Evolutionary conservation across 1,284 basidiomycete genomes (phyloP).

Genomic region (Rhodotorula sp.): DNA sequence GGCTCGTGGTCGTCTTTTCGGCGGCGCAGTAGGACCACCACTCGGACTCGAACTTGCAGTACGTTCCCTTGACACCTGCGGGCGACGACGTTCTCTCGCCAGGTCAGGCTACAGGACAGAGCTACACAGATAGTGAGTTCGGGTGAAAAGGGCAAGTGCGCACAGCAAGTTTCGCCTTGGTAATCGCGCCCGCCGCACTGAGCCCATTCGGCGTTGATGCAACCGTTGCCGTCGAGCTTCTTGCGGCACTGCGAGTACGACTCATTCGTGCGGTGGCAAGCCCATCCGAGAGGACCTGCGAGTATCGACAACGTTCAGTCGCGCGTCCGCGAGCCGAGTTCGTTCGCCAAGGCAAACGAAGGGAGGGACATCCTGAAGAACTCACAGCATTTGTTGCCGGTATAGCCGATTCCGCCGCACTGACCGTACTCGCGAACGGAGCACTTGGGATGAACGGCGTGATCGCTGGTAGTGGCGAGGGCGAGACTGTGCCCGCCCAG

Average conservation of each 20-base stretch:
- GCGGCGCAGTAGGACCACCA: neutral
- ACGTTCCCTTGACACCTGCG: slow-evolving; percentile 4
- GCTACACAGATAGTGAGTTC: neutral
- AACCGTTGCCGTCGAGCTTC: slow-evolving; percentile 1
- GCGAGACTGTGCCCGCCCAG: no score
- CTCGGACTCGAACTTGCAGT: neutral
- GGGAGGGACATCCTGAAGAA: neutral
- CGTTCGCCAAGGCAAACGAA: neutral
- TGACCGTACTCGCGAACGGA: neutral
- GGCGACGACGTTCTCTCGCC: no score
- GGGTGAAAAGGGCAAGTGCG: neutral
- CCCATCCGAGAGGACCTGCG: neutral
- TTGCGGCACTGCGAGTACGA: neutral
- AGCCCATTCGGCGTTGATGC: slow-evolving; percentile 2
- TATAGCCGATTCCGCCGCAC: neutral
- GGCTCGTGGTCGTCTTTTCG: neutral
- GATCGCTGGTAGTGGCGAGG: neutral
- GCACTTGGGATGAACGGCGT: neutral
- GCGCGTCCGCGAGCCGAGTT: neutral
- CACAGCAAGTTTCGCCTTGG: slow-evolving; percentile 7
- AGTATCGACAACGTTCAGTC: no score
- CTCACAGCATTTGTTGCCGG: neutral
- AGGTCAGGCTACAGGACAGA: neutral
- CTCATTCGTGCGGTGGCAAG: neutral
- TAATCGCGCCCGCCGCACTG: slow-evolving; percentile 2